A percentile compares a stretch with the other conserved stretches of the same genome.
Conservation (phyloP, 768 basidiomycete genomes). For the Kwoniella sp. region DNA sequence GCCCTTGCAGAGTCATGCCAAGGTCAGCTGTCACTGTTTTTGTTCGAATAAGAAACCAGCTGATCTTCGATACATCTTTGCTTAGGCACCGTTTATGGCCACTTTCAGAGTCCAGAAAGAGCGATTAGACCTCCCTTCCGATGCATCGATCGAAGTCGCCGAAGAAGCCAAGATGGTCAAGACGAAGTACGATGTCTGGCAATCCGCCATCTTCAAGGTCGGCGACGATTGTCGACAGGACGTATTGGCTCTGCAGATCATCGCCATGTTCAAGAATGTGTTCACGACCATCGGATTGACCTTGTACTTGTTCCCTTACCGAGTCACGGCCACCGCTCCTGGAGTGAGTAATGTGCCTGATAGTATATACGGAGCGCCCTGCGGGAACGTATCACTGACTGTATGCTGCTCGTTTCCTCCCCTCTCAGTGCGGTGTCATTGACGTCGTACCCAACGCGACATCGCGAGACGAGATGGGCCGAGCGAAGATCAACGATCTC, state of each 20-base stretch:
- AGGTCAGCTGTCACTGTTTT: constrained; percentile 62
- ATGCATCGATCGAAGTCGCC: constrained; percentile 74
- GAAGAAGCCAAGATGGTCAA: constrained; percentile 44
- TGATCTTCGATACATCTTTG: not conserved
- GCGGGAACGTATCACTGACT: too few species aligned
- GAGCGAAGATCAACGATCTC: constrained; percentile 95
- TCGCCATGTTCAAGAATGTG: constrained; percentile 99
- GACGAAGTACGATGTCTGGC: constrained; percentile 80
- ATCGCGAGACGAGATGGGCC: constrained; percentile 98
- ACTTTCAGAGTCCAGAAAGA: constrained; percentile 98
- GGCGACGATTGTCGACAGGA: constrained; percentile 99
- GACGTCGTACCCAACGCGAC: constrained; percentile 98
- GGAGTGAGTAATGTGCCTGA: constrained; percentile 67
- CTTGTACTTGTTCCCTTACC: constrained; percentile 90
- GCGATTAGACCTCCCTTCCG: constrained; percentile 65
- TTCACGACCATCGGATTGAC: constrained; percentile 85
- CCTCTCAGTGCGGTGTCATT: constrained; percentile 85
- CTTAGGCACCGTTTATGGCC: constrained; percentile 98
- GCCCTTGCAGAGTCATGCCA: constrained; percentile 95
- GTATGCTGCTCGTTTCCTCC: too few species aligned
- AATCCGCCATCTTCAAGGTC: constrained; percentile 98
- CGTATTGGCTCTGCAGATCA: constrained; percentile 92
- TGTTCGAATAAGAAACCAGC: constrained; percentile 7
- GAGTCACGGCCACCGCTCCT: constrained; percentile 94
- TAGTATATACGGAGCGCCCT: too few species aligned